phyloP scores from a whole-genome alignment of 2,329 filamentous ascomycete species.

The Fusarium circinatum region DNA sequence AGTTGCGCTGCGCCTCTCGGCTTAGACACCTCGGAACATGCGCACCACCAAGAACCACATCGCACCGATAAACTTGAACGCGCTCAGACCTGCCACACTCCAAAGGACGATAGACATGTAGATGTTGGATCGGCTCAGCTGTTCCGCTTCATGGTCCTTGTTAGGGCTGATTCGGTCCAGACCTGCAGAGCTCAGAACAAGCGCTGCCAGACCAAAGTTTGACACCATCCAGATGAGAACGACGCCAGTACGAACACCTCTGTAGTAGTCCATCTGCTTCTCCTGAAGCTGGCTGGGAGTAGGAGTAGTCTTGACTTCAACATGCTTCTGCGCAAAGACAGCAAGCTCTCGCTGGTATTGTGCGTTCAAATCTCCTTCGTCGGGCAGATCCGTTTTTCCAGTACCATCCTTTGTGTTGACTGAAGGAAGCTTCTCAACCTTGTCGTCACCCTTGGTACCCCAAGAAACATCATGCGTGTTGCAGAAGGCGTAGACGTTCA shows the following conservation, averaged over 20 bases:
- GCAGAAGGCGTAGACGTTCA: slow-evolving; percentile 99
- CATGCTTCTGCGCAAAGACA: slow-evolving; percentile 78
- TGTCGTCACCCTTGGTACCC: slow-evolving; percentile 98
- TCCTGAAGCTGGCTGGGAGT: slow-evolving; percentile 70
- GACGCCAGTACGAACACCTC: slow-evolving; percentile 90
- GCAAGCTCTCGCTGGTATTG: slow-evolving; percentile 89
- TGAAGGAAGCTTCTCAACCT: slow-evolving; percentile 87
- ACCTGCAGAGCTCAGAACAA: slow-evolving; percentile 88
- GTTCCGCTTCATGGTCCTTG: slow-evolving; percentile 50
- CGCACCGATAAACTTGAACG: slow-evolving; percentile 88
- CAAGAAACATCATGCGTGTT: slow-evolving; percentile 99
- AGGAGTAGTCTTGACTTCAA: slow-evolving; percentile 73
- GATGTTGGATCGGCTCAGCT: slow-evolving; percentile 72
- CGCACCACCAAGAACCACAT: slow-evolving; percentile 92
- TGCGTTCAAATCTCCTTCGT: slow-evolving; percentile 93
- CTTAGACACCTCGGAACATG: slow-evolving; percentile 79
- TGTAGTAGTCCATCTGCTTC: slow-evolving; percentile 98
- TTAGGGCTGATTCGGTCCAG: slow-evolving; percentile 71
- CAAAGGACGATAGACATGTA: slow-evolving; percentile 91
- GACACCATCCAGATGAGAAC: slow-evolving; percentile 97
- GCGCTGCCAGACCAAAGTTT: slow-evolving; percentile 87
- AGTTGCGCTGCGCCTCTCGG: background rate
- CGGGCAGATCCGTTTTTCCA: slow-evolving; percentile 94
- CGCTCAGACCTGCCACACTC: slow-evolving; percentile 85
- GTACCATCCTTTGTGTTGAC: slow-evolving; percentile 88